Conservation (phyloP, 2,329 filamentous ascomycete species). For the Apiospora hydei region DNA sequence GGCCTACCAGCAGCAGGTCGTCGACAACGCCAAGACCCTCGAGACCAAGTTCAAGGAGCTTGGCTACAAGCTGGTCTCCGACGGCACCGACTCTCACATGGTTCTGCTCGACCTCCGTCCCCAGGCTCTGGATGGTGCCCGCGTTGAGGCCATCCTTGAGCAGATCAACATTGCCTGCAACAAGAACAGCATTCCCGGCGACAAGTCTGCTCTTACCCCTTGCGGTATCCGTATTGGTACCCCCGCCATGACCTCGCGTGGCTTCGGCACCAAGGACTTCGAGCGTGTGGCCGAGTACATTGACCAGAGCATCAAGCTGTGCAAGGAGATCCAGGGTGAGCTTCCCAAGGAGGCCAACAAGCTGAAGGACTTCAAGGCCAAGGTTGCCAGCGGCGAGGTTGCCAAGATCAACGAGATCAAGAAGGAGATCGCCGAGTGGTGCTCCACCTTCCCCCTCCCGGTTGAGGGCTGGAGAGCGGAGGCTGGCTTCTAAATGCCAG, state of each 20-base stretch:
- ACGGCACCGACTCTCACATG: slow-evolving; percentile 97
- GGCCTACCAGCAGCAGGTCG: slow-evolving; percentile 90
- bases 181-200: slow-evolving; percentile 98
- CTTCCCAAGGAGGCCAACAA: slow-evolving; percentile 98
- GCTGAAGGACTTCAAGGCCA: slow-evolving; percentile 99
- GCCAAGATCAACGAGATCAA: slow-evolving; percentile 83
- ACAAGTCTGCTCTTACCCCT: slow-evolving; percentile 95
- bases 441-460: slow-evolving; percentile 89
- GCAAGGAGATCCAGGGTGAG: slow-evolving; percentile 82
- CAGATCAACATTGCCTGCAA: slow-evolving; percentile 99
- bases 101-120: slow-evolving; percentile 94
- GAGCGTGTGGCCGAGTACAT: slow-evolving; percentile 90
- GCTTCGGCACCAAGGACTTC: slow-evolving; percentile 92
- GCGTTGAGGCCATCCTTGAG: slow-evolving; percentile 94
- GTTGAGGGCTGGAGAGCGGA: slow-evolving; percentile 75
- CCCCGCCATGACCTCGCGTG: slow-evolving; percentile 95
- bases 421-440: slow-evolving; percentile 91
- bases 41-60: slow-evolving; percentile 84
- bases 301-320: slow-evolving; percentile 85
- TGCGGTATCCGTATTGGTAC: slow-evolving; percentile 96
- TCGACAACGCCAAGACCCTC: slow-evolving; percentile 91
- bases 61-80: slow-evolving; percentile 92
- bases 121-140: slow-evolving; percentile 86
- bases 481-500: slow-evolving; percentile 59
- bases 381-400: slow-evolving; percentile 80